These are phyloP conservation scores for Senecio squalidus DNA, from an alignment of 140 eudicot species.

Conservation along the genomic window DNA sequence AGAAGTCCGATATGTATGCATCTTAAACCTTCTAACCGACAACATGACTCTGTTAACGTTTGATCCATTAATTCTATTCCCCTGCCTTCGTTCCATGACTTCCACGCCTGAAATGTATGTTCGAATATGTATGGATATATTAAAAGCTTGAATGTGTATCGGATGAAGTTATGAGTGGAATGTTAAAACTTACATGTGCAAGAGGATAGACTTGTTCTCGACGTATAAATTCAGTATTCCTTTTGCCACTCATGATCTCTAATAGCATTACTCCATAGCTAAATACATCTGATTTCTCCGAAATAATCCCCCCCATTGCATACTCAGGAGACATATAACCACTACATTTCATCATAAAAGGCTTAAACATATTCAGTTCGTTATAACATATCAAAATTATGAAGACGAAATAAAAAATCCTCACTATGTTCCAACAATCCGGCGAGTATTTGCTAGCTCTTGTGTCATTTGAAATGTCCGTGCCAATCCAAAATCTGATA, in stretches of 20 bases:
- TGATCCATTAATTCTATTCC: slow-evolving; percentile 29
- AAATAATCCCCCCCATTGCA: slow-evolving; percentile 31
- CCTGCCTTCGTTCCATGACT: slow-evolving; percentile 29
- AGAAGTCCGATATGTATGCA: slow-evolving; percentile 40
- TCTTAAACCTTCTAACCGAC: slow-evolving; percentile 16
- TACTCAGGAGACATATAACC: too few species aligned
- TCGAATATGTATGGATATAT: neutral
- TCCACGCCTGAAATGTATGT: slow-evolving; percentile 36
- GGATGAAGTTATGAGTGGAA: neutral
- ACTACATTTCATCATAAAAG: too few species aligned
- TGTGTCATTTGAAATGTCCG: slow-evolving; percentile 32
- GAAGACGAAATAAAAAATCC: slow-evolving; percentile 2
- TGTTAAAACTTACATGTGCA: slow-evolving; percentile 25
- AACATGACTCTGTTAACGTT: slow-evolving; percentile 1
- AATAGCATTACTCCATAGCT: slow-evolving; percentile 42
- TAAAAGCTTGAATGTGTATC: neutral
- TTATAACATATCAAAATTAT: neutral
- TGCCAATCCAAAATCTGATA: slow-evolving; percentile 48
- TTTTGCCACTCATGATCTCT: slow-evolving; percentile 46
- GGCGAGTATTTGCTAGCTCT: slow-evolving; percentile 29
- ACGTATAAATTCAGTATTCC: slow-evolving; percentile 21
- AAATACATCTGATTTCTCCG: slow-evolving; percentile 45
- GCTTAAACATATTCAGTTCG: neutral
- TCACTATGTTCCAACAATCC: slow-evolving; percentile 41
- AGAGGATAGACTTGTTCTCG: slow-evolving; percentile 26